Evolutionary conservation across 164 flowering plant genomes (phyloP), one percentile per base, ranked within the genome.

Genomic region (grape (Vitis vinifera)): DNA sequence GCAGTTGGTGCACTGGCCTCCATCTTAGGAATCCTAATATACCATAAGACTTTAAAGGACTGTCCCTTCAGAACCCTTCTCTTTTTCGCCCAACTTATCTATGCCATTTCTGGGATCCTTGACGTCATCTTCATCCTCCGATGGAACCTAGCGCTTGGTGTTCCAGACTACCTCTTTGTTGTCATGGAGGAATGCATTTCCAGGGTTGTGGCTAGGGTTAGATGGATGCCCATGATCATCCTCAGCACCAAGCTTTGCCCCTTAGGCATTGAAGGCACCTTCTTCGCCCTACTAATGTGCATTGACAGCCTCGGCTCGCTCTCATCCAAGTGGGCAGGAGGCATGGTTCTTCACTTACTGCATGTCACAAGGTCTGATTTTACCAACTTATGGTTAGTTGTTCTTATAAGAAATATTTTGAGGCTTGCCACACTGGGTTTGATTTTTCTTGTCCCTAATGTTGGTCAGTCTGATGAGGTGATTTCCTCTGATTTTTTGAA

Each of bases 201-300:
- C 0, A 73, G 82, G 50, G 76, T 88, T 55, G 62, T 88, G 16
- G 66, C 68, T 62, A 75, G 81, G 19, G 76, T 91, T 16, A 66
- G 89, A 69, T 91, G 94, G 97, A 87, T 83, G 79, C 93, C 97
- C 0, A 86, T 91, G 90, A 76, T 87, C 8, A 87, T 91, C 0
- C 64, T 91, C 3, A 87, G 91, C 75, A 81, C 87, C 10, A 76
- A 76, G 66, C 86, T 90, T 0, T 91, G 94, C 66, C 92, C 93
- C n/a, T 10, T 76, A 13, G 94, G 94, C 62, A 88, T 88, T 10
- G 92, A 87, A 69, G 94, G 92, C 11, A 91, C 94, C 0, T 91
- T 91, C 63, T 91, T 91, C 59, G 97, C 97, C 1, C 81, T 91
- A 3, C 61, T 91, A 27, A 90, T 87, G 94, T 86, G 89, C 79